Evolutionary conservation across 1,284 basidiomycete species (phyloP).

Genomic region (Lignosus rhinocerotis): DNA sequence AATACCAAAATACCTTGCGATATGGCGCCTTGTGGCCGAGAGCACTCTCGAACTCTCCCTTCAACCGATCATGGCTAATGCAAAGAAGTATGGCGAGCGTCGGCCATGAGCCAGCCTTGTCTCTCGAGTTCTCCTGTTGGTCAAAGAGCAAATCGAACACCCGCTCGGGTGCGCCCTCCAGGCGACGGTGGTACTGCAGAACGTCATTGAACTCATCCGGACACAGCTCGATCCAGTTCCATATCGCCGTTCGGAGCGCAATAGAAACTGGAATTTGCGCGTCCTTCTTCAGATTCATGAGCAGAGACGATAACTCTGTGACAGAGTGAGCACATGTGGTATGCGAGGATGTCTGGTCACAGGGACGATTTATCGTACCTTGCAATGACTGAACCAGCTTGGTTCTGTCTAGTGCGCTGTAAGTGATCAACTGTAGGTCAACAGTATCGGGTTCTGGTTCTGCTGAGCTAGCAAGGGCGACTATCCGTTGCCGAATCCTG

Average conservation of each 20-base stretch:
- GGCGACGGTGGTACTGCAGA: conserved; percentile 59
- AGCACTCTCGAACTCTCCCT: conserved; percentile 50
- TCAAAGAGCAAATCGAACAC: conserved; percentile 79
- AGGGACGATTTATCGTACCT: conserved; percentile 39
- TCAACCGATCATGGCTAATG: conserved; percentile 76
- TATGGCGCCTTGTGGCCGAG: conserved; percentile 26
- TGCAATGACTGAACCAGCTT: conserved; percentile 69
- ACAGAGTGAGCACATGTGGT: conserved; percentile 1
- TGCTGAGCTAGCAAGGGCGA: conserved; percentile 53
- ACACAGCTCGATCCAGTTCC: conserved; percentile 91
- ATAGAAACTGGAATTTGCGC: conserved; percentile 74
- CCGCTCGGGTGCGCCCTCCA: conserved; percentile 82
- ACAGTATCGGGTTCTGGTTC: conserved; percentile 64
- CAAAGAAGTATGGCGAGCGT: conserved; percentile 78
- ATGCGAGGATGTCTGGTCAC: conserved; percentile 5
- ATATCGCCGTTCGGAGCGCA: conserved; percentile 79
- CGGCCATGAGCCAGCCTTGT: conserved; percentile 75
- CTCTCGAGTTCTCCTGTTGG: conserved; percentile 48
- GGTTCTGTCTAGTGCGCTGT: conserved; percentile 66
- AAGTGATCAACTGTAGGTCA: conserved; percentile 75
- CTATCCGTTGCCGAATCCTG: conserved; percentile 74
- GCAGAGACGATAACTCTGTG: conserved; percentile 77
- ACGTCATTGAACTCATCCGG: conserved; percentile 81
- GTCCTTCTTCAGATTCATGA: conserved; percentile 82
- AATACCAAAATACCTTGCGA: conserved; percentile 28